Percentiles rank a stretch among this genome's conserved stretches.
Conservation (phyloP, 345 rosid species). For the Turnera subulata region DNA sequence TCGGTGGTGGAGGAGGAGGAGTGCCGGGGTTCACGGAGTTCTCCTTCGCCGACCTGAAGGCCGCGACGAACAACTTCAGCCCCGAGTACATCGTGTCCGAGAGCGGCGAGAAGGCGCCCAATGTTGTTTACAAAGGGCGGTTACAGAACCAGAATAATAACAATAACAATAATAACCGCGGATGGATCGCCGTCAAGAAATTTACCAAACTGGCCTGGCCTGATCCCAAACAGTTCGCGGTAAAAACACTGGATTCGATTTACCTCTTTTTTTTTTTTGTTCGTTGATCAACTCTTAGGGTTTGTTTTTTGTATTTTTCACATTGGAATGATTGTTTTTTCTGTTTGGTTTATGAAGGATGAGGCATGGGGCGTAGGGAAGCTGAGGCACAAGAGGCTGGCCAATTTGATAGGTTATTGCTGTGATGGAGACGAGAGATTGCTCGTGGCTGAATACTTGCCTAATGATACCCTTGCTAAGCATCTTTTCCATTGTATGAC, state of each 20-base stretch:
- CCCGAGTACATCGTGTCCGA: slow-evolving; percentile 66
- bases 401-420: slow-evolving; percentile 90
- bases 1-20: slow-evolving; percentile 17
- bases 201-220: slow-evolving; percentile 83
- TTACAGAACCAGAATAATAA: slow-evolving; percentile 30
- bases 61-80: slow-evolving; percentile 82
- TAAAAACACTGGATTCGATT: slow-evolving; percentile 16
- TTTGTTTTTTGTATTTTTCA: too few relatives aligned
- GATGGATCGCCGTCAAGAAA: slow-evolving; percentile 77
- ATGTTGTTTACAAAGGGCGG: slow-evolving; percentile 74
- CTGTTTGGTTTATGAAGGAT: slow-evolving; percentile 34
- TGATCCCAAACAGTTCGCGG: slow-evolving; percentile 82
- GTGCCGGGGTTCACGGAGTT: slow-evolving; percentile 55
- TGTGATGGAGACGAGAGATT: slow-evolving; percentile 94
- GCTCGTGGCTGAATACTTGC: slow-evolving; percentile 87
- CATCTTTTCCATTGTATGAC: slow-evolving; percentile 87
- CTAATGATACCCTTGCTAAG: slow-evolving; percentile 76
- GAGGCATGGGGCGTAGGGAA: slow-evolving; percentile 79
- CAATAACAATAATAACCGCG: slow-evolving; percentile 24
- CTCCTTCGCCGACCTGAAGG: slow-evolving; percentile 62
- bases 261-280: not conserved
- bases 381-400: slow-evolving; percentile 65
- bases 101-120: slow-evolving; percentile 74
- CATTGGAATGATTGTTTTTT: not conserved
- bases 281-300: too few relatives aligned